Percentiles rank a stretch among this genome's conserved stretches.
Conservation (phyloP, 768 basidiomycete genomes). For the Lactarius hengduanensis region DNA sequence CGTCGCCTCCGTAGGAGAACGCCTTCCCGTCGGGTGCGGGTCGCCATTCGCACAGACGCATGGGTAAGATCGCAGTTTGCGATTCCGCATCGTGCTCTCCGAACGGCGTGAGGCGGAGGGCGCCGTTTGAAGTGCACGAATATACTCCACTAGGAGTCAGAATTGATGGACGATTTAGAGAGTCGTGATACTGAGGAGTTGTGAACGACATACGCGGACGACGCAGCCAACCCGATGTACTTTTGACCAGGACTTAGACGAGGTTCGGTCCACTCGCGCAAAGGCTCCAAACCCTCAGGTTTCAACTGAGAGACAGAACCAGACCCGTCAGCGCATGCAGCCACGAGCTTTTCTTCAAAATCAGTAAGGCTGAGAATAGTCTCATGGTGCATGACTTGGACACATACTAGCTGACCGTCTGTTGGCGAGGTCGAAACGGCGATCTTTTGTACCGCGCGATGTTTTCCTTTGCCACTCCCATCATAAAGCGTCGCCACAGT, state of each 20-base stretch:
- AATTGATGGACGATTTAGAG: background rate
- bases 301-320: slow-evolving; percentile 45
- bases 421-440: slow-evolving; percentile 30
- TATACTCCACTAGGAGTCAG: slow-evolving; percentile 43
- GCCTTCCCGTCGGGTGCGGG: slow-evolving; percentile 49
- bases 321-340: slow-evolving; percentile 62
- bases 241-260: slow-evolving; percentile 50
- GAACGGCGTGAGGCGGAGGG: slow-evolving; percentile 51
- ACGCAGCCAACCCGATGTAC: slow-evolving; percentile 61
- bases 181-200: background rate
- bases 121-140: slow-evolving; percentile 77
- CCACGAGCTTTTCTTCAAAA: slow-evolving; percentile 59
- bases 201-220: slow-evolving; percentile 45
- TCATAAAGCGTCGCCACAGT: slow-evolving; percentile 38
- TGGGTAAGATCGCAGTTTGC: slow-evolving; percentile 53
- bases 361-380: slow-evolving; percentile 25
- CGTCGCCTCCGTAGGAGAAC: slow-evolving; percentile 83
- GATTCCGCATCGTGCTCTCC: slow-evolving; percentile 30
- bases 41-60: slow-evolving; percentile 66
- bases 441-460: slow-evolving; percentile 42
- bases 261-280: slow-evolving; percentile 62
- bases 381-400: no score
- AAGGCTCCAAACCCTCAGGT: slow-evolving; percentile 40
- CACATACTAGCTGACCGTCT: slow-evolving; percentile 21
- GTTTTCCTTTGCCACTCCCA: slow-evolving; percentile 37